Percentiles rank a stretch among this genome's conserved stretches.
Conservation (phyloP, 495 filamentous ascomycete genomes). For the Platismatia glauca region DNA sequence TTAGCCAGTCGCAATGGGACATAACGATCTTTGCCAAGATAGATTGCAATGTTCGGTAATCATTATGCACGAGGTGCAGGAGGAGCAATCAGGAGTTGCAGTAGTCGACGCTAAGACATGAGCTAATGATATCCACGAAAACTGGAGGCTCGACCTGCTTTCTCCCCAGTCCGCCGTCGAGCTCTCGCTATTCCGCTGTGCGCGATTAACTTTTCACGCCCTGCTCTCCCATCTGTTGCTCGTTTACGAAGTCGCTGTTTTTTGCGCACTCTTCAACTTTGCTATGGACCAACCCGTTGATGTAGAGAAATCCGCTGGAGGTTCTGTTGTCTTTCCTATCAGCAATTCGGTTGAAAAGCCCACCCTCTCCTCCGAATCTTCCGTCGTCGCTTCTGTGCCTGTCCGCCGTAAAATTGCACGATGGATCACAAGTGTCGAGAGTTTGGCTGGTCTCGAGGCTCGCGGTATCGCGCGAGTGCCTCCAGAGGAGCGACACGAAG, state of each 20-base stretch:
- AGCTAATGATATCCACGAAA: too few relatives aligned
- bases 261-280: neutral
- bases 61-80: neutral
- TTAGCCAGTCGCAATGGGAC: too few relatives aligned
- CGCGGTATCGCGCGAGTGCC: constrained; percentile 61
- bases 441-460: constrained; percentile 48
- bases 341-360: constrained; percentile 12
- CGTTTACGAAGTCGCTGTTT: neutral
- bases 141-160: neutral
- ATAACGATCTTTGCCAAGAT: neutral
- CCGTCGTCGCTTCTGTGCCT: constrained; percentile 5
- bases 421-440: constrained; percentile 29
- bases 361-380: neutral
- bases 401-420: constrained; percentile 20
- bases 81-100: neutral
- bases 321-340: neutral
- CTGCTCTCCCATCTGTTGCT: neutral
- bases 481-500: constrained; percentile 39
- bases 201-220: too few relatives aligned
- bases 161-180: too few relatives aligned
- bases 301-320: neutral
- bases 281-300: neutral
- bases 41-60: too few relatives aligned
- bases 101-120: neutral
- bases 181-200: too few relatives aligned